These are phyloP conservation scores for Hydnomerulius pinastri DNA, from an alignment of 768 basidiomycete species.

Conservation along the genomic window DNA sequence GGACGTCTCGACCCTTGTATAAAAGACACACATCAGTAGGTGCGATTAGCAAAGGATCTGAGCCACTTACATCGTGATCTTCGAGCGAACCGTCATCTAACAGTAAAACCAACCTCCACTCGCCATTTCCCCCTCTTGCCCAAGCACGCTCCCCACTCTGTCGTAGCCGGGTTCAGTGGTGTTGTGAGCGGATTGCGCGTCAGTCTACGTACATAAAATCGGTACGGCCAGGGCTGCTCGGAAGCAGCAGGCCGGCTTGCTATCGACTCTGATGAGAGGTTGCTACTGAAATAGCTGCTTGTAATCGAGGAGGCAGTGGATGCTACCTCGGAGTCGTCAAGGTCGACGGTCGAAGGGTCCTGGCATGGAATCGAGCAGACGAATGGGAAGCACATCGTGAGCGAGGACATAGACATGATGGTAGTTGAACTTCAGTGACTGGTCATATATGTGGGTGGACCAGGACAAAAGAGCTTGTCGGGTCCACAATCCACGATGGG, in stretches of 20 bases:
- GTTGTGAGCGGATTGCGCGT: background rate
- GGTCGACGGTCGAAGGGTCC: background rate
- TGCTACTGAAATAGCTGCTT: background rate
- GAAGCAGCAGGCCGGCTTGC: background rate
- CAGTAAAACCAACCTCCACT: background rate
- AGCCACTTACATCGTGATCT: background rate
- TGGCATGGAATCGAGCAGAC: background rate
- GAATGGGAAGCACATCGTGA: background rate
- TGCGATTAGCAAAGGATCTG: background rate
- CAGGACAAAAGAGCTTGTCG: background rate
- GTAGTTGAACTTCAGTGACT: background rate
- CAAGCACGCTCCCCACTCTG: background rate
- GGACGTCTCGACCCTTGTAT: background rate
- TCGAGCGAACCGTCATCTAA: background rate
- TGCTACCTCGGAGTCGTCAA: background rate
- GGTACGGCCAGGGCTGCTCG: constrained; percentile 1
- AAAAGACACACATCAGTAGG: background rate
- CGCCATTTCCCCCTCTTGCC: background rate
- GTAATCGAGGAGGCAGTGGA: background rate
- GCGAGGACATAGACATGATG: background rate
- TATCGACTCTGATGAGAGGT: background rate
- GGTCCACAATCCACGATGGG: background rate
- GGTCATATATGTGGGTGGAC: background rate
- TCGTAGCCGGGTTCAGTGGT: background rate
- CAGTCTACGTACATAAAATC: background rate